Conservation (phyloP, 2,329 filamentous ascomycete species). For the Seiridium unicorne region DNA sequence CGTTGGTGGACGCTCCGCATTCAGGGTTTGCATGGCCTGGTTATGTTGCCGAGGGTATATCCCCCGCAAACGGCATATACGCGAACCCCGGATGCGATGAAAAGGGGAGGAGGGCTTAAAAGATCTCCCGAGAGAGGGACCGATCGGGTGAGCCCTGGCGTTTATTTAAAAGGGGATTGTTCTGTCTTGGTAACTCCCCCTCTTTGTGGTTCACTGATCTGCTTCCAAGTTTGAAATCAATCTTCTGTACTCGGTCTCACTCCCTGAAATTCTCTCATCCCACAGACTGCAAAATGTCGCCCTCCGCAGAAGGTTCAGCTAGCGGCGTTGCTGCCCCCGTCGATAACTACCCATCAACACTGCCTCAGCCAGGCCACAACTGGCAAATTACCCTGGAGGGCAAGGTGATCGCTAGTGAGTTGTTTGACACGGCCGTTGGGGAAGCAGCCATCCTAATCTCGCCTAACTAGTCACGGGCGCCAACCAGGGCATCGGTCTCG, state of each 20-base stretch:
- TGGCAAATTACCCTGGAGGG: conserved; percentile 31
- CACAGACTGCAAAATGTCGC: conserved; percentile 13
- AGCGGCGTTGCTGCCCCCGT: conserved; percentile 1
- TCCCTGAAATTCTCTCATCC: background rate
- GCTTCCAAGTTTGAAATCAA: background rate
- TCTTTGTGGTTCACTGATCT: background rate
- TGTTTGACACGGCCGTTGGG: background rate
- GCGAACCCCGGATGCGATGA: background rate
- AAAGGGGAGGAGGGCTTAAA: background rate
- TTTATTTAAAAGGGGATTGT: background rate
- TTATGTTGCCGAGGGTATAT: background rate
- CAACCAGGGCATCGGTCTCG: conserved; percentile 43
- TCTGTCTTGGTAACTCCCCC: too few species aligned
- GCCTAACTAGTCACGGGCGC: conserved; percentile 34
- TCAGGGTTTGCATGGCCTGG: too few species aligned
- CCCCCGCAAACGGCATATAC: background rate
- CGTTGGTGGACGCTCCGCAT: too few species aligned
- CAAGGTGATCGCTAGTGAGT: conserved; percentile 38
- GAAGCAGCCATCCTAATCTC: background rate
- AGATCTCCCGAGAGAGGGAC: background rate
- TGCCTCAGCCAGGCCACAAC: conserved; percentile 31
- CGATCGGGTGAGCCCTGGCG: background rate
- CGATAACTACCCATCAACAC: conserved; percentile 26
- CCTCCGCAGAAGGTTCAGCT: conserved; percentile 8
- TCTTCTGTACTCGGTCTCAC: background rate